These are phyloP conservation scores for Hericium erinaceus DNA, from an alignment of 768 basidiomycete genomes.

Conservation along the genomic window DNA sequence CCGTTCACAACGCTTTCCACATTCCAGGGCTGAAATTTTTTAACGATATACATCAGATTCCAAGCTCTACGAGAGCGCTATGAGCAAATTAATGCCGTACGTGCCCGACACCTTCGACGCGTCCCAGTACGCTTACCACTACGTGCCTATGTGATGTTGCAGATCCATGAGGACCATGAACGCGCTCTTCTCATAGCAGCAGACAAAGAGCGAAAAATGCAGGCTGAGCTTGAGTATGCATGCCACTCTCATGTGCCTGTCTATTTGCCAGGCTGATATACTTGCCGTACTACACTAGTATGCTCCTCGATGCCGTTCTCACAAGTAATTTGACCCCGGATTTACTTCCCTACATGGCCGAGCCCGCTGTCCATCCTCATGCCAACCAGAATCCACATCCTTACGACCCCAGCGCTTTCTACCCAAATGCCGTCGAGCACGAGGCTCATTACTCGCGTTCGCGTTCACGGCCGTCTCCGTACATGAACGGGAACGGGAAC, in stretches of 20 bases:
- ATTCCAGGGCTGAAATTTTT: background rate
- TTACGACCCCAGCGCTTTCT: background rate
- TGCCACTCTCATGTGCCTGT: background rate
- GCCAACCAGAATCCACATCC: background rate
- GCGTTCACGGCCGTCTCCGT: background rate
- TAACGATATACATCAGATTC: slow-evolving; percentile 2
- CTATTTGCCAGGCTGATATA: background rate
- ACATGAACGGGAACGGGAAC: background rate
- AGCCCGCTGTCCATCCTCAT: background rate
- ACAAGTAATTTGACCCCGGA: background rate
- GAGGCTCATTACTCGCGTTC: background rate
- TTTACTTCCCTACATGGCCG: background rate
- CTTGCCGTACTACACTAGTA: background rate
- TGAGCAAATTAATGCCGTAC: slow-evolving; percentile 7
- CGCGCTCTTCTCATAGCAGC: slow-evolving; percentile 5
- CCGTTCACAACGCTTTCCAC: background rate
- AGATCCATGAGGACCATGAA: slow-evolving; percentile 9
- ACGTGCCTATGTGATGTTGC: background rate
- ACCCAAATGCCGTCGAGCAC: background rate
- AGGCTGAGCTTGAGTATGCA: slow-evolving; percentile 12
- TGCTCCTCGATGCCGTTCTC: slow-evolving; percentile 14
- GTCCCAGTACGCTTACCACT: background rate
- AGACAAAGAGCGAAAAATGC: slow-evolving; percentile 12
- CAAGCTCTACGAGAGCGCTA: slow-evolving; percentile 13
- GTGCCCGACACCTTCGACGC: background rate